Conservation (phyloP, 345 rosid genomes). For the Cochlearia excelsa region DNA sequence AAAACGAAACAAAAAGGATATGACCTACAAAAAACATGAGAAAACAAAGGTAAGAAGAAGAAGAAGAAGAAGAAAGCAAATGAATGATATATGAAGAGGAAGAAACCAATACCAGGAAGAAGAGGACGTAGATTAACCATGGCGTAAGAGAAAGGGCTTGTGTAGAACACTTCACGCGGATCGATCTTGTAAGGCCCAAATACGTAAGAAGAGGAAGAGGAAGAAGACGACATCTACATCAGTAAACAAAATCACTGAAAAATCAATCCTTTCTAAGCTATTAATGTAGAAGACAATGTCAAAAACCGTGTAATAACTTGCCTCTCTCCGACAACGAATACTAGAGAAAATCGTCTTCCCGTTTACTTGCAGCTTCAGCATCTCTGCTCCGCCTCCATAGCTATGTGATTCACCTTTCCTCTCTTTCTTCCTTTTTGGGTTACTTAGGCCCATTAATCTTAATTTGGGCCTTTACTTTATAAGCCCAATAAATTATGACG, state of each 20-base stretch:
- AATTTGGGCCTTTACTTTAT: not conserved
- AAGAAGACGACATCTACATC: constrained; percentile 42
- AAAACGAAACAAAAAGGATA: constrained; percentile 56
- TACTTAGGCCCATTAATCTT: not conserved
- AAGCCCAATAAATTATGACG: constrained; percentile 3
- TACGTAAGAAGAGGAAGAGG: constrained; percentile 29
- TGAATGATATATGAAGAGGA: not conserved
- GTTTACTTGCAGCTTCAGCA: constrained; percentile 35
- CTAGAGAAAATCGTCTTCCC: constrained; percentile 36
- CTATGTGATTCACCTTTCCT: constrained; percentile 5
- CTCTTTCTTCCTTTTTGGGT: constrained; percentile 13
- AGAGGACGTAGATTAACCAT: constrained; percentile 90
- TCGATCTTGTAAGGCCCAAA: constrained; percentile 79
- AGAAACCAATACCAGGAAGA: constrained; percentile 52
- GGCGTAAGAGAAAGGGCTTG: constrained; percentile 67
- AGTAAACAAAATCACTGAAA: not conserved
- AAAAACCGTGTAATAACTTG: constrained; percentile 1
- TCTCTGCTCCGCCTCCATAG: constrained; percentile 33
- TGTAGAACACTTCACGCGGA: constrained; percentile 71
- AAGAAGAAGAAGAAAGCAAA: not conserved
- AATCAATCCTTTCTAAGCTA: not conserved
- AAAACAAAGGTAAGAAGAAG: not conserved
- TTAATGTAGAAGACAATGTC: not conserved
- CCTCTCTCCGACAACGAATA: constrained; percentile 29
- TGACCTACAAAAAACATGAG: constrained; percentile 64